Evolutionary conservation across 768 basidiomycete species (phyloP).

Genomic region (Xerocomellus amylosporus): DNA sequence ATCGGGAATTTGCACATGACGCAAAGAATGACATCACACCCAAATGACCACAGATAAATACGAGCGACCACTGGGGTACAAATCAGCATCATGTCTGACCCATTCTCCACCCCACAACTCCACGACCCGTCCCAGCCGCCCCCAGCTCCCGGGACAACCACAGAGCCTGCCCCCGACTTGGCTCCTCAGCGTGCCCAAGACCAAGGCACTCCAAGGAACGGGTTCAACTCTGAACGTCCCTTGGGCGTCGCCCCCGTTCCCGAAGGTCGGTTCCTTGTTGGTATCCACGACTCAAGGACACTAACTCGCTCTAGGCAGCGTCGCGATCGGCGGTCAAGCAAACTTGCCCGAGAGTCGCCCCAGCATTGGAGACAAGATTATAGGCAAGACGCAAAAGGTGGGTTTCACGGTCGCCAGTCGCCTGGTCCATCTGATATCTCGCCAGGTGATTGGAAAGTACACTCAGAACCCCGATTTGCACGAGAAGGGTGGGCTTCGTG

Average conservation of each 20-base stretch:
- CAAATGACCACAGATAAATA: constrained; percentile 12
- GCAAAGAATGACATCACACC: constrained; percentile 16
- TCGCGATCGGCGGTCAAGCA: constrained; percentile 24
- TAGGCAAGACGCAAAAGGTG: constrained; percentile 61
- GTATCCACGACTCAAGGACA: too few relatives aligned
- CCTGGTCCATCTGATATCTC: not conserved
- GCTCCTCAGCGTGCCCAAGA: not conserved
- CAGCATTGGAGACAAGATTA: constrained; percentile 47
- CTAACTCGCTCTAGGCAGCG: constrained; percentile 22
- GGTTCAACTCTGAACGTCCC: constrained; percentile 35
- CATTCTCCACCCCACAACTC: constrained; percentile 36
- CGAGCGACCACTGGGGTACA: not conserved
- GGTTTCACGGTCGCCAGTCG: not conserved
- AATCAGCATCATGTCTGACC: constrained; percentile 17
- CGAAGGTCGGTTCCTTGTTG: constrained; percentile 25
- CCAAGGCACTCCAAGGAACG: constrained; percentile 14
- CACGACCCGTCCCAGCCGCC: constrained; percentile 51
- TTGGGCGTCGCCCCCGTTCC: constrained; percentile 36
- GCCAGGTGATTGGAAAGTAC: constrained; percentile 50
- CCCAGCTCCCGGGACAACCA: constrained; percentile 28
- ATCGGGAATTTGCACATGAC: too few relatives aligned
- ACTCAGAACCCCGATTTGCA: constrained; percentile 47
- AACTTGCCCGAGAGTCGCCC: constrained; percentile 37
- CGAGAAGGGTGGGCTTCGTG: constrained; percentile 56
- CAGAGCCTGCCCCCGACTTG: not conserved